Percentiles rank a stretch among this genome's conserved stretches.
phyloP scores from a whole-genome alignment of 495 filamentous ascomycete genomes.

The Aspergillus panamensis region DNA sequence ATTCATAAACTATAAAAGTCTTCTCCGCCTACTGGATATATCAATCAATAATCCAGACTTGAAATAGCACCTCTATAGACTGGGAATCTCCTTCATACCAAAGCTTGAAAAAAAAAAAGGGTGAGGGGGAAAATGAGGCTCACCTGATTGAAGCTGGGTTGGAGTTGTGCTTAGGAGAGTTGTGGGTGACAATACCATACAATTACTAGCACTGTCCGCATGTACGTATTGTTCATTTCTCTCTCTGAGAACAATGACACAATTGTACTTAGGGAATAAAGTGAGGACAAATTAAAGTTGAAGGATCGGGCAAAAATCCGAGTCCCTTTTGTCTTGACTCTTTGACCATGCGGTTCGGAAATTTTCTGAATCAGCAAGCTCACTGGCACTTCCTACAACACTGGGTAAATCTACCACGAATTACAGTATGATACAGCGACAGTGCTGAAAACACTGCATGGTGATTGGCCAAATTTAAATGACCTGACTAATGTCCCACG shows the following conservation, averaged over 20 bases:
- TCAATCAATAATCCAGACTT: too few relatives aligned
- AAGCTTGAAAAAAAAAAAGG: not conserved
- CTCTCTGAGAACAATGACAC: not conserved
- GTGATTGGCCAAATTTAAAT: not conserved
- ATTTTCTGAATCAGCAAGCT: constrained; percentile 20
- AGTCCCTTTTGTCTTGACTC: constrained; percentile 5
- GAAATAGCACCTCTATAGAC: not conserved
- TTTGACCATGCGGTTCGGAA: constrained; percentile 18
- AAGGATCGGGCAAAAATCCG: not conserved
- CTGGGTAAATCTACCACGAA: not conserved
- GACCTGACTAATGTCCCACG: not conserved
- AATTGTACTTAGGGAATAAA: not conserved
- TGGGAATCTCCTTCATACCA: not conserved
- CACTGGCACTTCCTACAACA: not conserved
- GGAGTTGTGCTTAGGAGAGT: not conserved
- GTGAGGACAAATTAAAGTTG: constrained; percentile 2
- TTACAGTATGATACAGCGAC: not conserved
- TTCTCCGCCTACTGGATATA: too few relatives aligned
- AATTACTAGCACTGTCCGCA: not conserved
- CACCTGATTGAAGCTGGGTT: not conserved
- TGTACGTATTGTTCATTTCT: not conserved
- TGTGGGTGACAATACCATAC: not conserved
- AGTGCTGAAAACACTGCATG: not conserved
- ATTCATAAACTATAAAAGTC: not conserved
- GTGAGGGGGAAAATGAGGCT: not conserved